phyloP scores from a whole-genome alignment of 192 early-diverging fungal species.

The Backusella luteola region DNA sequence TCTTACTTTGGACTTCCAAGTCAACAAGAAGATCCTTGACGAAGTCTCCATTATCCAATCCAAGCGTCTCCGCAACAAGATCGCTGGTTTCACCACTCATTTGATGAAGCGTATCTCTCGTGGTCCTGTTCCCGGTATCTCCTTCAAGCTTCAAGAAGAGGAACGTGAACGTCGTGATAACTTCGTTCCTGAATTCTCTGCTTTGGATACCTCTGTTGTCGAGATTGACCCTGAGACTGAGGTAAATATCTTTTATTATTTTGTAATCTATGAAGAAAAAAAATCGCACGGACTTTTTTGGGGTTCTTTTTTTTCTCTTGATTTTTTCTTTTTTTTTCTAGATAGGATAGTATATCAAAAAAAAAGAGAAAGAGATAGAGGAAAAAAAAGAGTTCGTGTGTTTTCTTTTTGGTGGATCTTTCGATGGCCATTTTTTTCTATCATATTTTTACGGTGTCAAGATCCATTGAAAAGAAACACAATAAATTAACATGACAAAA shows the following conservation, averaged over 20 bases:
- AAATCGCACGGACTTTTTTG: conserved; percentile 6
- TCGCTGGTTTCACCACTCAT: conserved; percentile 99
- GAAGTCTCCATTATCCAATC: conserved; percentile 98
- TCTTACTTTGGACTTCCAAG: conserved; percentile 99
- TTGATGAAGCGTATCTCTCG: conserved; percentile 99
- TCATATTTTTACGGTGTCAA: conserved; percentile 32
- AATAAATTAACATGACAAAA: not conserved
- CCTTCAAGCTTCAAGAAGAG: conserved; percentile 99
- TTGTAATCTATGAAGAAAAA: not conserved
- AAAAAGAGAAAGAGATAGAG: conserved; percentile 2
- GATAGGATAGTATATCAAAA: not conserved
- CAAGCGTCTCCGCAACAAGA: conserved; percentile 99
- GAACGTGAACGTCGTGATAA: conserved; percentile 99
- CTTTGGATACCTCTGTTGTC: conserved; percentile 85
- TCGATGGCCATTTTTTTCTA: conserved; percentile 28
- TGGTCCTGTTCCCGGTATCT: conserved; percentile 99
- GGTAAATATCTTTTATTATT: conserved; percentile 38
- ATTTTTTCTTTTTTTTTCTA: not conserved
- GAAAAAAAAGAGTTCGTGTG: not conserved
- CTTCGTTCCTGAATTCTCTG: conserved; percentile 98
- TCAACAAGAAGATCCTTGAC: conserved; percentile 98
- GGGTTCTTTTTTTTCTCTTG: not conserved
- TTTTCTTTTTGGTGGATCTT: conserved; percentile 24
- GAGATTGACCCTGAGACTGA: conserved; percentile 96
- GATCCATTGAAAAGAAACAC: conserved; percentile 19